Evolutionary conservation across 1,139 yeast species (phyloP).

Genomic region (Zygoascus hellenicus): DNA sequence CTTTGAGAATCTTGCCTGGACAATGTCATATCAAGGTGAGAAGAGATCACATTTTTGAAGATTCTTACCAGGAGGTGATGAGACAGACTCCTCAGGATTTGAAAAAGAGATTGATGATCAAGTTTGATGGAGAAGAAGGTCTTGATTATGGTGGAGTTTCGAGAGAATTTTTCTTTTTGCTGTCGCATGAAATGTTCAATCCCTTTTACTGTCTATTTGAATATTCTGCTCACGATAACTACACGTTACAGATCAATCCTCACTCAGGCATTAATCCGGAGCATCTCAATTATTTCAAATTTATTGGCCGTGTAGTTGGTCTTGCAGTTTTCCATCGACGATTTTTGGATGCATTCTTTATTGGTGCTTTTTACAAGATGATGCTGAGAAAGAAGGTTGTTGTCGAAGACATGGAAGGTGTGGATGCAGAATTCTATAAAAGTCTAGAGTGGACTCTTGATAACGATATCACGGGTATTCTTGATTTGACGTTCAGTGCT

Average conservation of each 20-base stretch:
- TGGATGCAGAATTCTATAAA: constrained; percentile 92
- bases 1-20: constrained; percentile 92
- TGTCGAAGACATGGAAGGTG: constrained; percentile 97
- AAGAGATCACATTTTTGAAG: constrained; percentile 94
- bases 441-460: constrained; percentile 94
- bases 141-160: constrained; percentile 99
- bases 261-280: constrained; percentile 98
- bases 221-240: constrained; percentile 96
- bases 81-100: constrained; percentile 97
- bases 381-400: constrained; percentile 92
- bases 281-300: constrained; percentile 94
- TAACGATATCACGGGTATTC: constrained; percentile 80
- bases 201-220: constrained; percentile 96
- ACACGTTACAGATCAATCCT: constrained; percentile 95
- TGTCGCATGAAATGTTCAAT: constrained; percentile 97
- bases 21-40: constrained; percentile 98
- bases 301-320: constrained; percentile 97
- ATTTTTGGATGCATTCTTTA: constrained; percentile 95
- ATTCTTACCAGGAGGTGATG: constrained; percentile 97
- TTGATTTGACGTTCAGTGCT: constrained; percentile 86
- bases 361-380: constrained; percentile 97
- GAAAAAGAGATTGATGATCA: constrained; percentile 95
- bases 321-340: constrained; percentile 97
- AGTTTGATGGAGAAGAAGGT: constrained; percentile 99
- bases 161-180: constrained; percentile 90